phyloP scores from a whole-genome alignment of 129 eudicot species.

The Artemisia argyi region DNA sequence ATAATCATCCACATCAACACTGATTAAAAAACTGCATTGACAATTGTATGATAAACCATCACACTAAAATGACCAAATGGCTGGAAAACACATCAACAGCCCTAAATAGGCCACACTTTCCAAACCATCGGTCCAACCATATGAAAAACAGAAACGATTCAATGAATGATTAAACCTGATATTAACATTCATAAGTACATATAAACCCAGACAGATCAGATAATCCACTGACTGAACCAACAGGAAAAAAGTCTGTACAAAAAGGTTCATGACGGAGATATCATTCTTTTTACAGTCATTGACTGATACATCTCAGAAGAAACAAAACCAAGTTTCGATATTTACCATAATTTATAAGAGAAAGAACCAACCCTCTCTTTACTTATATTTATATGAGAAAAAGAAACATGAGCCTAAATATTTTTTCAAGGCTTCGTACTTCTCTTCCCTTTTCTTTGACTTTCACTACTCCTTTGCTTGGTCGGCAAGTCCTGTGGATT shows the following conservation, averaged over 20 bases:
- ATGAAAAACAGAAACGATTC: constrained; percentile 12
- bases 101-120: constrained; percentile 3
- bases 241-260: constrained; percentile 55
- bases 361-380: constrained; percentile 17
- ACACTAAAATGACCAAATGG: too few relatives aligned
- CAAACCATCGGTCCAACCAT: neutral
- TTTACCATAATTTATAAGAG: constrained; percentile 40
- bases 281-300: constrained; percentile 37
- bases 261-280: constrained; percentile 28
- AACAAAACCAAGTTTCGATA: constrained; percentile 36
- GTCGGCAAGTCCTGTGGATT: constrained; percentile 62
- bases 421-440: constrained; percentile 24
- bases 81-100: neutral
- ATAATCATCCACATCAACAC: too few relatives aligned
- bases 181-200: constrained; percentile 46
- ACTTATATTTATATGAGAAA: constrained; percentile 19
- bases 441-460: constrained; percentile 18
- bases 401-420: constrained; percentile 18
- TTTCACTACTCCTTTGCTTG: constrained; percentile 27
- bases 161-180: constrained; percentile 36
- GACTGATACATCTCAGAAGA: constrained; percentile 27
- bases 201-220: constrained; percentile 28
- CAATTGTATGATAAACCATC: too few relatives aligned
- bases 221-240: constrained; percentile 42
- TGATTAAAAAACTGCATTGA: too few relatives aligned